Evolutionary conservation across 805 yeast species (phyloP).

Genomic region (Teunomyces panamensis): DNA sequence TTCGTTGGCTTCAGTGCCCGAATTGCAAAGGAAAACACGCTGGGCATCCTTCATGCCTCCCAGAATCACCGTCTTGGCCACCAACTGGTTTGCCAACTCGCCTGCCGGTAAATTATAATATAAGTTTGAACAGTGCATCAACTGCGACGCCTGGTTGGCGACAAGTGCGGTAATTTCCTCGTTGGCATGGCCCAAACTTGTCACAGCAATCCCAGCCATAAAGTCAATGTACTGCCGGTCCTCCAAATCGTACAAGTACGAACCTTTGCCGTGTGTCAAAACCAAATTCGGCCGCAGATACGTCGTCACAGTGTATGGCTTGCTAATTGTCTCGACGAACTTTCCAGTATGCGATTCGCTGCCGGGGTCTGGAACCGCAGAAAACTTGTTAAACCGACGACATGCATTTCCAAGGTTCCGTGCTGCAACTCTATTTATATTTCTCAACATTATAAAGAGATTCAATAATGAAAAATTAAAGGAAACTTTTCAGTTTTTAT

Average conservation of each 20-base stretch:
- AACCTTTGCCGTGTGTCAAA: slow-evolving; percentile 76
- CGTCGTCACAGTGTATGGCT: slow-evolving; percentile 66
- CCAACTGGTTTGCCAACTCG: slow-evolving; percentile 66
- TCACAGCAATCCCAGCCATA: slow-evolving; percentile 95
- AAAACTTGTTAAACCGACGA: not conserved
- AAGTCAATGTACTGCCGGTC: slow-evolving; percentile 81
- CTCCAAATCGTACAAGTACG: slow-evolving; percentile 77
- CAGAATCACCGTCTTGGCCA: slow-evolving; percentile 60
- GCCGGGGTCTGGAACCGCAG: slow-evolving; percentile 23
- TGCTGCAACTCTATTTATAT: not conserved
- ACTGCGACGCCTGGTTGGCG: slow-evolving; percentile 64
- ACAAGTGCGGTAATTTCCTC: slow-evolving; percentile 70
- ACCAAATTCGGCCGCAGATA: slow-evolving; percentile 78
- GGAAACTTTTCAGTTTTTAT: not conserved
- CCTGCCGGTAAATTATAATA: slow-evolving; percentile 85
- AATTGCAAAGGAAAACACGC: slow-evolving; percentile 62
- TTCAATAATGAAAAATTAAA: too few species aligned
- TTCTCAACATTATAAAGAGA: not conserved
- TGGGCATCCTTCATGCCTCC: slow-evolving; percentile 85
- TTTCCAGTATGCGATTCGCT: slow-evolving; percentile 33
- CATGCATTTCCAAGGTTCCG: not conserved
- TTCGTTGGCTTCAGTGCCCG: slow-evolving; percentile 60
- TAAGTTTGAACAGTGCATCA: slow-evolving; percentile 83
- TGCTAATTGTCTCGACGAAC: slow-evolving; percentile 43
- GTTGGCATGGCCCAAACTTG: slow-evolving; percentile 87